Conservation (phyloP, 2,329 filamentous ascomycete genomes). For the Fusarium abutilonis region DNA sequence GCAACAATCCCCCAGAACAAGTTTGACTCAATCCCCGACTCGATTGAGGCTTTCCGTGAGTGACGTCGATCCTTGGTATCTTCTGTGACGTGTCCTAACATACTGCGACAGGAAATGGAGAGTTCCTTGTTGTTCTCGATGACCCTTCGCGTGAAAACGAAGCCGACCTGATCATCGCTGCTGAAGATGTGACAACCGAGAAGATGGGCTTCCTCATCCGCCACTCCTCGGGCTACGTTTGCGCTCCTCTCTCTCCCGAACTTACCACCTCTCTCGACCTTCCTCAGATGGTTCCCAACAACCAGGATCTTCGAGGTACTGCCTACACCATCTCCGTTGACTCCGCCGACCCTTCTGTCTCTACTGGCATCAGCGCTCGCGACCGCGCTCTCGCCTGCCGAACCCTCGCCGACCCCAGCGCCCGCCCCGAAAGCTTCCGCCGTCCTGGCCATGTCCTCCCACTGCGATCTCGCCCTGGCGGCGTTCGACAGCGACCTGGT, state of each 20-base stretch:
- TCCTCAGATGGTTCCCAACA: conserved; percentile 83
- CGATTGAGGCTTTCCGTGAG: conserved; percentile 72
- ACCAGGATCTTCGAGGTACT: conserved; percentile 86
- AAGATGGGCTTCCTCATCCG: conserved; percentile 98
- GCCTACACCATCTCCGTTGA: conserved; percentile 95
- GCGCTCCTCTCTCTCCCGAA: conserved; percentile 79
- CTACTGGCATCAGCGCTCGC: conserved; percentile 89
- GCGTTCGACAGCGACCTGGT: conserved; percentile 80
- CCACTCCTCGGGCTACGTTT: conserved; percentile 89
- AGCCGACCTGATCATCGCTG: conserved; percentile 96
- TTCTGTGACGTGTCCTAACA: conserved; percentile 20
- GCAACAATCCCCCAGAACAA: conserved; percentile 60
- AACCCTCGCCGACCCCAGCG: conserved; percentile 74
- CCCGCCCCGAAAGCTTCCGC: conserved; percentile 71
- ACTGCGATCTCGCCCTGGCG: conserved; percentile 79
- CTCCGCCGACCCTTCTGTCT: conserved; percentile 74
- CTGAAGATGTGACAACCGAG: conserved; percentile 80
- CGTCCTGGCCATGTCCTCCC: conserved; percentile 92
- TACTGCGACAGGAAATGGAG: conserved; percentile 69
- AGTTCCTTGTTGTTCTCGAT: conserved; percentile 97
- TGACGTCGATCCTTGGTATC: conserved; percentile 14
- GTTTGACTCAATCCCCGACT: conserved; percentile 73
- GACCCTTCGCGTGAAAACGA: conserved; percentile 94
- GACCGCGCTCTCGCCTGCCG: conserved; percentile 87
- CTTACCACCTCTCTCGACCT: conserved; percentile 78